A percentile compares a stretch with the other conserved stretches of the same genome.
These are phyloP conservation scores for Russula lepida DNA, from an alignment of 768 basidiomycete genomes.

Conservation along the genomic window DNA sequence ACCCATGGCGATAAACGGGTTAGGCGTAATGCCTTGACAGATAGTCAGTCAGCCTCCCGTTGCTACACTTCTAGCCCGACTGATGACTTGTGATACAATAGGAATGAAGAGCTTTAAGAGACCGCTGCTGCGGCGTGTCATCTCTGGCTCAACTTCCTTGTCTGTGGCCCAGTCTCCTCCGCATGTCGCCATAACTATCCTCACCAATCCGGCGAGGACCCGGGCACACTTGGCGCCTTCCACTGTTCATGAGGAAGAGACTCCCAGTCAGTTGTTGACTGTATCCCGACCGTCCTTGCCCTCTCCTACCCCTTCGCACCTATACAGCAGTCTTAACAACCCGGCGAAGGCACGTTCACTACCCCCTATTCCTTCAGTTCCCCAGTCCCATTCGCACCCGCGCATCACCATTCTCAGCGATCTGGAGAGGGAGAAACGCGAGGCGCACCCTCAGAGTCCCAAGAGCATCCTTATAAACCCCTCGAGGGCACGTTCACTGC, in stretches of 20 bases:
- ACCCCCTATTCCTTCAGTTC: not conserved
- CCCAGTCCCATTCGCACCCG: not conserved
- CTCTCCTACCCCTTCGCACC: not conserved
- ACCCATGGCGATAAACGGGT: not conserved
- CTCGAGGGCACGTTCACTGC: not conserved
- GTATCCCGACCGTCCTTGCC: not conserved
- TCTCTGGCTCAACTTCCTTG: too few relatives aligned
- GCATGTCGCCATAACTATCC: not conserved
- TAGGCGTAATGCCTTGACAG: not conserved
- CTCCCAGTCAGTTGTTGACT: not conserved
- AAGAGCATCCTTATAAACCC: constrained; percentile 1
- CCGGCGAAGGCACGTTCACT: not conserved
- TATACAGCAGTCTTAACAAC: not conserved
- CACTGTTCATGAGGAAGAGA: not conserved
- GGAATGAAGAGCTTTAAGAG: not conserved
- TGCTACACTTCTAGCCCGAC: not conserved
- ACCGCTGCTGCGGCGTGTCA: not conserved
- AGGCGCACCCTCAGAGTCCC: too few relatives aligned
- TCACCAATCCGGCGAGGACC: not conserved
- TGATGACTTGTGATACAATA: not conserved
- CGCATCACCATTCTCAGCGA: not conserved
- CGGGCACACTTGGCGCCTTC: not conserved
- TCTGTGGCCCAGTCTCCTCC: too few relatives aligned
- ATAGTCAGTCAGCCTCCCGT: not conserved
- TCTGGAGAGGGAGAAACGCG: not conserved